Conservation (phyloP, 2,329 filamentous ascomycete genomes). For the Phyllosticta citrichinensis region DNA sequence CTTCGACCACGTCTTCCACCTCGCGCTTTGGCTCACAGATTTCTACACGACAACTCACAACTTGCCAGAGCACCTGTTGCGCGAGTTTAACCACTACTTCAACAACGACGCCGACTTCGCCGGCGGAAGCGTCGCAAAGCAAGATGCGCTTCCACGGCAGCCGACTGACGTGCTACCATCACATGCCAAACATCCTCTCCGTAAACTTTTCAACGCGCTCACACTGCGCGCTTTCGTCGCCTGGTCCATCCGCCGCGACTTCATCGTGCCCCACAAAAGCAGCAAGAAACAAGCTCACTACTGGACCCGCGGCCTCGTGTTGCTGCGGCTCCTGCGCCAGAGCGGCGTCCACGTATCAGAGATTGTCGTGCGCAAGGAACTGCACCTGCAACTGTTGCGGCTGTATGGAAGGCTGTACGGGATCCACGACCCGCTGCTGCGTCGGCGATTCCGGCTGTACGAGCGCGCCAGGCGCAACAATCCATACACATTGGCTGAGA, state of each 20-base stretch:
- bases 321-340: constrained; percentile 21
- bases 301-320: constrained; percentile 22
- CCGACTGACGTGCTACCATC: background rate
- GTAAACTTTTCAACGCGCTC: constrained; percentile 17
- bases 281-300: constrained; percentile 17
- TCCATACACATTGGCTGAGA: background rate
- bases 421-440: background rate
- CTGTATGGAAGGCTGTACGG: constrained; percentile 17
- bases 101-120: background rate
- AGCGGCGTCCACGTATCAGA: constrained; percentile 18
- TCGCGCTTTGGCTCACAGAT: constrained; percentile 42
- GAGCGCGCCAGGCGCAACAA: background rate
- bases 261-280: constrained; percentile 17
- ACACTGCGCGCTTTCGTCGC: constrained; percentile 23
- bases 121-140: background rate
- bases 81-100: background rate
- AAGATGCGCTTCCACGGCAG: background rate
- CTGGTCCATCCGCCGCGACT: constrained; percentile 25
- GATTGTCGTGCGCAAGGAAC: constrained; percentile 8
- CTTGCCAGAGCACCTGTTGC: background rate
- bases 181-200: constrained; percentile 18
- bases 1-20: constrained; percentile 41
- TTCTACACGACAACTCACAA: constrained; percentile 19
- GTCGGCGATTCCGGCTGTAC: background rate
- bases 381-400: constrained; percentile 20